Evolutionary conservation across 225 moss, liverwort and hornwort genomes (phyloP), one percentile per base, ranked within the genome.

Genomic region (Physcomitrellopsis africana): DNA sequence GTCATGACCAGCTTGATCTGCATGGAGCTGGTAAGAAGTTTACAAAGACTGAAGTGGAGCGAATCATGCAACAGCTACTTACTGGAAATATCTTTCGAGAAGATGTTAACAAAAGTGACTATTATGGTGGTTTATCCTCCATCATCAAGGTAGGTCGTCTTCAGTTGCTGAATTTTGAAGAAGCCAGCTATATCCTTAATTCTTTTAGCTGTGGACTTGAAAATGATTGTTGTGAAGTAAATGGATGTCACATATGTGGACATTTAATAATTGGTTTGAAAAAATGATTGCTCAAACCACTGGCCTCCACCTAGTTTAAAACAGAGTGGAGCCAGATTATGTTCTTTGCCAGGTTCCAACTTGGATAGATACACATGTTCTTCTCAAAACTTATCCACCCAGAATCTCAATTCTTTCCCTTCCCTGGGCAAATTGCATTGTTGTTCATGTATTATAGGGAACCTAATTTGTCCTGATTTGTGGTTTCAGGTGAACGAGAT

Each of bases 11-110:
- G 71, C 80, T 92, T 58, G 88, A 91, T 51, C 83, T 91, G 47
- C 96, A 97, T 74, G 96, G 96, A 83, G 91, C 91, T 61, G 96
- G 96, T 37, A 94, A 94, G 76, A 92, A 94, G 63, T 86, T 90
- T 68, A 84, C 85, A 54, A 97, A 93, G 75, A 86, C 80, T 54
- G 92, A 91, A 79, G 84, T 91, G 37, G 96, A 97, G 78, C 86
- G 94, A 18, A 83, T 97, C 55, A 86, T 97, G 72, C 96, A 90
- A 85, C 91, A 87, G 18, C 70, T 97, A 86, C 92, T 94, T 37
- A 79, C 88, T 79, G 92, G 87, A 68, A 91, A 92, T 49, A 79
- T 94, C 70, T 77, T 97, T 57, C 85, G 90, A 75, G 96, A 97
- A 74, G 96, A 94, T 76, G 89, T 94, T 66, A 87, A 80, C 74